These are phyloP conservation scores for Penicillium rolfsii DNA, from an alignment of 2,329 filamentous ascomycete species.

Conservation along the genomic window DNA sequence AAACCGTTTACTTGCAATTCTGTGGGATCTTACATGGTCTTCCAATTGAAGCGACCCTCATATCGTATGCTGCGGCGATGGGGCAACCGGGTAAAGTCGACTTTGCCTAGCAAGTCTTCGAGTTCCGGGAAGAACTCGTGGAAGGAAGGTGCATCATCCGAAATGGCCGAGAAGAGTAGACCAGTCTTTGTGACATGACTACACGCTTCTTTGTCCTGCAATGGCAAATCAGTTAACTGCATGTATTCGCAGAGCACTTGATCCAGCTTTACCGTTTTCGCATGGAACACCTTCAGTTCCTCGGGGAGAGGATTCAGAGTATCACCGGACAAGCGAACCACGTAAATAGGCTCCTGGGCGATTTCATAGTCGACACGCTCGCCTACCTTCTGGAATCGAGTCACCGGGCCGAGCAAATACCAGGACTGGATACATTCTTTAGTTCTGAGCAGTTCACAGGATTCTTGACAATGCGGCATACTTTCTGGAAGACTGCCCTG, in stretches of 20 bases:
- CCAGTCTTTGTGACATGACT: conserved; percentile 55
- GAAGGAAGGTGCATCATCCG: conserved; percentile 53
- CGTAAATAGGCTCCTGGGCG: conserved; percentile 51
- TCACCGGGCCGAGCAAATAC: conserved; percentile 59
- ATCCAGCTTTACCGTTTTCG: conserved; percentile 35
- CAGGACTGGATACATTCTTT: conserved; percentile 46
- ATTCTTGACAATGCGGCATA: conserved; percentile 18
- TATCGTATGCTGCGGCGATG: conserved; percentile 59
- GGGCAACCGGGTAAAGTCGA: conserved; percentile 59
- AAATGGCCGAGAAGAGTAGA: conserved; percentile 57
- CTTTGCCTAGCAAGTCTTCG: conserved; percentile 52
- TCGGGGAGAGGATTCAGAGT: conserved; percentile 32
- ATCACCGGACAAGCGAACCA: conserved; percentile 40
- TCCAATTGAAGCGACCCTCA: conserved; percentile 62
- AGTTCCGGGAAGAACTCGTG: conserved; percentile 59
- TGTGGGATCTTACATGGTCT: conserved; percentile 53
- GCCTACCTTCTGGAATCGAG: conserved; percentile 49
- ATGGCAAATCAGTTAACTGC: background rate
- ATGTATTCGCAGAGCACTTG: background rate
- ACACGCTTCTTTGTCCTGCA: conserved; percentile 34
- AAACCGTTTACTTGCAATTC: background rate
- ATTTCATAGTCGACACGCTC: conserved; percentile 55
- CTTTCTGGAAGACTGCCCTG: conserved; percentile 55
- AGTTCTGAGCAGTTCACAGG: background rate
- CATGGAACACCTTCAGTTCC: conserved; percentile 47